These are phyloP conservation scores for Jackrogersella minutella DNA, from an alignment of 495 filamentous ascomycete species.

Conservation along the genomic window DNA sequence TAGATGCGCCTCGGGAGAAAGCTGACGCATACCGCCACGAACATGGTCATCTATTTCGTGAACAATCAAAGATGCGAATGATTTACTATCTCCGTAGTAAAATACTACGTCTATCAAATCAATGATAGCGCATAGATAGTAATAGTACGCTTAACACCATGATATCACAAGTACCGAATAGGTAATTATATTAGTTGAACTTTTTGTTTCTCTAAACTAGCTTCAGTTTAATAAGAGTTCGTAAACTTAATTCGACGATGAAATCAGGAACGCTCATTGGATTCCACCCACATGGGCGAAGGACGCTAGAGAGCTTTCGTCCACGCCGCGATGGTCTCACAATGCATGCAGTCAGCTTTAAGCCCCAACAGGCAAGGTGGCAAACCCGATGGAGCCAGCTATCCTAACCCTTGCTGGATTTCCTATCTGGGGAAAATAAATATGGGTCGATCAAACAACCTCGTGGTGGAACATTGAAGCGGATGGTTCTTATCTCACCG, in stretches of 20 bases:
- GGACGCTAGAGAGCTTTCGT: not conserved
- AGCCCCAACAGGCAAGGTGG: conserved; percentile 12
- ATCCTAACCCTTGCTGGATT: not conserved
- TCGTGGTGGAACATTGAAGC: too few relatives aligned
- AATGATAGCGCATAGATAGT: not conserved
- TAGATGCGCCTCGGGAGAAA: conserved; percentile 17
- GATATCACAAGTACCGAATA: too few relatives aligned
- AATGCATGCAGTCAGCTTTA: conserved; percentile 5
- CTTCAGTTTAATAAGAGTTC: too few relatives aligned
- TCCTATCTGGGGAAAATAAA: conserved; percentile 27
- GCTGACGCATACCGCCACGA: conserved; percentile 3
- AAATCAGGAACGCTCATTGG: conserved; percentile 25
- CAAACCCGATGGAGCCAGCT: not conserved
- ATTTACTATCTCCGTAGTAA: conserved; percentile 16
- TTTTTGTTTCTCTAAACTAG: too few relatives aligned
- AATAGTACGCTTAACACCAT: too few relatives aligned
- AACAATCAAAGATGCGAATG: too few relatives aligned
- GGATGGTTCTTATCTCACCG: conserved; percentile 24
- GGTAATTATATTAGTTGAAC: not conserved
- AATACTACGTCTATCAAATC: conserved; percentile 12
- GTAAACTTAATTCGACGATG: conserved; percentile 19
- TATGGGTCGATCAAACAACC: conserved; percentile 2
- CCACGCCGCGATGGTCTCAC: too few relatives aligned
- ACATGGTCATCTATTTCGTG: too few relatives aligned
- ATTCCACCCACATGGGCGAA: conserved; percentile 16